phyloP scores from a whole-genome alignment of 1,139 yeast species.

The Sugiyamaella xylanicola region DNA sequence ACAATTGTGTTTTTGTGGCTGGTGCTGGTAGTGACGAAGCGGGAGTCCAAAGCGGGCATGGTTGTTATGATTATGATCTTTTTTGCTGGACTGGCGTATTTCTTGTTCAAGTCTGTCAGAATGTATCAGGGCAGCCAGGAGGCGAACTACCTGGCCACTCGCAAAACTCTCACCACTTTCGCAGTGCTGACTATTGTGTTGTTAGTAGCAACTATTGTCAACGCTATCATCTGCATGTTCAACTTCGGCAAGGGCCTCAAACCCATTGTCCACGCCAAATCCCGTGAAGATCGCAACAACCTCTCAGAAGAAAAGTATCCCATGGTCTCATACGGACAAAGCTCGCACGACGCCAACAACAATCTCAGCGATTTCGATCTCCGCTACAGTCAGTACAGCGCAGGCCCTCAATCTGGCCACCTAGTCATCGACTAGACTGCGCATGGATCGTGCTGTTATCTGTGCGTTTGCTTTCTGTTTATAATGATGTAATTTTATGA shows the following conservation, averaged over 20 bases:
- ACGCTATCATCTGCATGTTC: slow-evolving; percentile 44
- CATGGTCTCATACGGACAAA: slow-evolving; percentile 13
- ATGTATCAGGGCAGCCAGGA: slow-evolving; percentile 52
- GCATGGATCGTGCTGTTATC: neutral
- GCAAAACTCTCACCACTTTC: slow-evolving; percentile 52
- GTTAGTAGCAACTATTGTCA: slow-evolving; percentile 45
- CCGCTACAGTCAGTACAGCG: neutral
- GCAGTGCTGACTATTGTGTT: slow-evolving; percentile 52
- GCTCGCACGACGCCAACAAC: neutral
- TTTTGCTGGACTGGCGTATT: slow-evolving; percentile 52
- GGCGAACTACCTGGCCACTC: slow-evolving; percentile 50
- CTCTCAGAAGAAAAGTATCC: slow-evolving; percentile 15
- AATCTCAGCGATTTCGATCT: slow-evolving; percentile 4
- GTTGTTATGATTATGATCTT: slow-evolving; percentile 43
- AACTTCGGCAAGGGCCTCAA: slow-evolving; percentile 51
- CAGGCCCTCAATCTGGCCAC: neutral
- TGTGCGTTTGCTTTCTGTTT: neutral
- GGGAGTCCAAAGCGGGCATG: slow-evolving; percentile 45
- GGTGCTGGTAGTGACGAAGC: slow-evolving; percentile 48
- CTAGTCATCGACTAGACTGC: neutral
- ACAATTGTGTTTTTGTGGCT: slow-evolving; percentile 48
- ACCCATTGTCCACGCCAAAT: slow-evolving; percentile 27
- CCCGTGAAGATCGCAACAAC: slow-evolving; percentile 3
- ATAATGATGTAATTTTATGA: neutral
- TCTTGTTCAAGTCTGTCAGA: slow-evolving; percentile 53